Evolutionary conservation across 371 early-diverging fungal genomes (phyloP), one percentile per base, ranked within the genome.

Genomic region (Circinella umbellata): DNA sequence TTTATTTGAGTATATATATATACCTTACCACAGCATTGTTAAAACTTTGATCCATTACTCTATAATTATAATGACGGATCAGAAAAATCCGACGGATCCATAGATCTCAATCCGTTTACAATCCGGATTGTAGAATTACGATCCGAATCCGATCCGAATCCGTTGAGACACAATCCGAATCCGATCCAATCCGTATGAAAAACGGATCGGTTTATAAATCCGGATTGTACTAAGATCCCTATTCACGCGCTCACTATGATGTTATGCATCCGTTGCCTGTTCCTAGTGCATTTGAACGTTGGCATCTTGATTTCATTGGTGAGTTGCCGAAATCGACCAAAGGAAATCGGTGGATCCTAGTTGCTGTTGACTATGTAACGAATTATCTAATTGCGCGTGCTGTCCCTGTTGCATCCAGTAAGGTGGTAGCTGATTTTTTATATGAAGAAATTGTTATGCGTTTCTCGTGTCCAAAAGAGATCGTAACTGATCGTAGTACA

Each of bases 351-450:
- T 78, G 75, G 78, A 46, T 75, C 3, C 38, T 78, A 0, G 71
- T 67, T 0, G 84, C 84, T 0, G 80, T 85, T 2, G 84, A 87
- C 46, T 76, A 76, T 49, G 42, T 69, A 9, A 81, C 83, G 0
- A 80, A 74, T 47, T 83, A 83, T 83, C 66, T 75, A 0, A 70
- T 80, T 36, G 80, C 83, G 4, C 71, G 66, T 13, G 76, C 82
- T 0, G 69, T 82, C 7, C 78, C 78, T 17, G 69, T 62, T 8
- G 79, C 81, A 4, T 64, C 71, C 0, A 70, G 67, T 37, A 57
- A 74, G 35, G 71, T 61, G 3, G 27, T 67, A 36, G 67, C 67
- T 27, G 49, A 67, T 48, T 67, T 67, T 34, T 38, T 64, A 62
- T 76, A 75, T 63, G 66, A 78, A 42, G 72, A 75, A n/a, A 79